Evolutionary conservation across 176 grass and related monocot species (phyloP), one percentile per base, ranked within the genome.

Genomic region (Cymbopogon citratus): DNA sequence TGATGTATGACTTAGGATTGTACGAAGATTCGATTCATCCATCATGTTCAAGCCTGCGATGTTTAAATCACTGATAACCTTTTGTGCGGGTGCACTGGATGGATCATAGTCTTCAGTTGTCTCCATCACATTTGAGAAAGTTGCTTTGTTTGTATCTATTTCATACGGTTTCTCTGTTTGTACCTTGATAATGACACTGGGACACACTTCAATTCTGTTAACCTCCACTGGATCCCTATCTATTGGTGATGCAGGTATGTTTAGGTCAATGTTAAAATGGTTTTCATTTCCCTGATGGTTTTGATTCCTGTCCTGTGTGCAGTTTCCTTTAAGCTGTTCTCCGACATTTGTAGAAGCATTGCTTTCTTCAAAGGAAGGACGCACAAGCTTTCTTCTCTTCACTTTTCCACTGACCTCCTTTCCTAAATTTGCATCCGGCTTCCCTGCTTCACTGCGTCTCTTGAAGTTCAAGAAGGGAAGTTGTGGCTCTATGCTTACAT

Each of bases 321-420:
- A 63, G 67, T 82, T 74, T 31, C 4, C 27, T 40, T 84, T 24
- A 13, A 69, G 48, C 45, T 79, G 68, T 19, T 80, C 66, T 62
- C 23, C 73, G 61, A 26, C 63, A 83, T 63, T 74, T 63, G 48
- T 71, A 74, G 74, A 27, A 23, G 56, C 44, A 33, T 52, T 61
- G 46, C 61, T 65, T 69, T 83, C 75, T 65, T 26, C 89, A n/a
- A 91, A 86, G 64, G 74, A 68, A 82, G 92, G 92, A 12, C 83
- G 84, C 56, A 94, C 86, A 12, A 94, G 84, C 83, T 83, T 91
- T 90, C 86, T 94, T 86, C 86, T 91, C 76, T 89, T 93, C 9
- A 9, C n/a, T 74, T 62, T 74, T 33, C 31, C 48, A 29, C 5
- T 78, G 15, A 29, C 74, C 39, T 82, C 75, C 33, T 71, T 71